These are phyloP conservation scores for Mollisia scopiformis DNA, from an alignment of 2,329 filamentous ascomycete genomes.

Conservation along the genomic window DNA sequence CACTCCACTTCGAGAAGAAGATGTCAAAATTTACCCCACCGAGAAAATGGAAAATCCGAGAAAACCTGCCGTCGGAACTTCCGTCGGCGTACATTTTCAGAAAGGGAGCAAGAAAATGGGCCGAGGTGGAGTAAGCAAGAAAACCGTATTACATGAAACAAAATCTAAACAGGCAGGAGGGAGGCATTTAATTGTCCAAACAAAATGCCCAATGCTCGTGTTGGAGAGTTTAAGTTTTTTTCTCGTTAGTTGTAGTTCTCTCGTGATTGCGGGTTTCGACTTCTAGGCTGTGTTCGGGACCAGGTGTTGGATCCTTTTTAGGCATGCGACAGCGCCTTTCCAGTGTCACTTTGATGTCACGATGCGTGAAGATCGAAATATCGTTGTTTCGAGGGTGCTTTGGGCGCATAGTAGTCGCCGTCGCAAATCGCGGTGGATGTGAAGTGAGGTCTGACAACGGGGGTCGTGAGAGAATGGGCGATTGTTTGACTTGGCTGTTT, in stretches of 20 bases:
- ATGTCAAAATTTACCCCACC: background rate
- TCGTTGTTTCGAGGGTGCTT: background rate
- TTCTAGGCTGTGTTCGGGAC: background rate
- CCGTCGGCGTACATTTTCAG: background rate
- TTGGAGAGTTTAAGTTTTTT: background rate
- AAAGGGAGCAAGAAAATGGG: background rate
- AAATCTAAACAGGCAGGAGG: background rate
- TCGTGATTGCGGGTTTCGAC: background rate
- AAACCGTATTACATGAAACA: background rate
- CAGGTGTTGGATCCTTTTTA: background rate
- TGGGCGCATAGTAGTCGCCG: background rate
- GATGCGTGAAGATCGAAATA: background rate
- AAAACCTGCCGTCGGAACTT: background rate
- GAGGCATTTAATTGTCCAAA: background rate
- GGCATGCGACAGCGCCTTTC: background rate
- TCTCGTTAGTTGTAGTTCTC: background rate
- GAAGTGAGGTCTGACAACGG: background rate
- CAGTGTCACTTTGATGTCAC: background rate
- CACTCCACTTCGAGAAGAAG: background rate
- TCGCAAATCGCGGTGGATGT: background rate
- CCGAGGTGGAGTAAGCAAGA: background rate
- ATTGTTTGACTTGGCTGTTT: constrained; percentile 20
- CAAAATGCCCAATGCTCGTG: background rate
- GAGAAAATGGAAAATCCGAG: too few species aligned
- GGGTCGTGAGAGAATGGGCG: background rate